Conservation (phyloP, 805 yeast genomes). For the Scheffersomyces ergatensis region DNA sequence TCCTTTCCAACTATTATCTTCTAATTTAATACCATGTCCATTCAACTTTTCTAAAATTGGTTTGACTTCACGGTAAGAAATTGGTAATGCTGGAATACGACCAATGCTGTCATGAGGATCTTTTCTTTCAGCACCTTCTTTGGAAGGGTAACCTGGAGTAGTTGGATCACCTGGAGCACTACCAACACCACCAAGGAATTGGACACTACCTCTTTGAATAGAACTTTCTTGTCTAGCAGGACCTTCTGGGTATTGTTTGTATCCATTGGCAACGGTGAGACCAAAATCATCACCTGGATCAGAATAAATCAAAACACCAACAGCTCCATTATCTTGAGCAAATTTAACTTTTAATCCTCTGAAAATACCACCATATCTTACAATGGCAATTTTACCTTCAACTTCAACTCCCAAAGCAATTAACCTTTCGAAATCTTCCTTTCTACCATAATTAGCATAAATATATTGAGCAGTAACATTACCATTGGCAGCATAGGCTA, state of each 20-base stretch:
- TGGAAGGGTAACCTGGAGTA: slow-evolving; percentile 69
- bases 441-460: slow-evolving; percentile 59
- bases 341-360: slow-evolving; percentile 58
- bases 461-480: slow-evolving; percentile 54
- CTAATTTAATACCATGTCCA: slow-evolving; percentile 31
- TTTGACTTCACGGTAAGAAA: slow-evolving; percentile 41
- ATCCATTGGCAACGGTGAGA: slow-evolving; percentile 56
- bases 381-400: slow-evolving; percentile 56
- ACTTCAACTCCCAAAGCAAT: slow-evolving; percentile 39
- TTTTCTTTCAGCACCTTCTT: slow-evolving; percentile 33
- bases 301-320: slow-evolving; percentile 55
- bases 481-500: slow-evolving; percentile 66
- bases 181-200: slow-evolving; percentile 48
- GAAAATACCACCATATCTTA: slow-evolving; percentile 49
- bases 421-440: slow-evolving; percentile 50
- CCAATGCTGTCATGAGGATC: slow-evolving; percentile 36
- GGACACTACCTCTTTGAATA: slow-evolving; percentile 62
- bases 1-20: slow-evolving; percentile 33
- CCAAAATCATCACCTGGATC: slow-evolving; percentile 62
- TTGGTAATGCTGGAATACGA: slow-evolving; percentile 41
- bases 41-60: slow-evolving; percentile 41
- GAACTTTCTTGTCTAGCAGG: slow-evolving; percentile 63
- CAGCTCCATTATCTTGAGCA: slow-evolving; percentile 62
- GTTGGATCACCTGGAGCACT: slow-evolving; percentile 74
- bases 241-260: slow-evolving; percentile 57